Evolutionary conservation across 176 grass and related monocot genomes (phyloP).

Genomic region (Phoenix dactylifera): DNA sequence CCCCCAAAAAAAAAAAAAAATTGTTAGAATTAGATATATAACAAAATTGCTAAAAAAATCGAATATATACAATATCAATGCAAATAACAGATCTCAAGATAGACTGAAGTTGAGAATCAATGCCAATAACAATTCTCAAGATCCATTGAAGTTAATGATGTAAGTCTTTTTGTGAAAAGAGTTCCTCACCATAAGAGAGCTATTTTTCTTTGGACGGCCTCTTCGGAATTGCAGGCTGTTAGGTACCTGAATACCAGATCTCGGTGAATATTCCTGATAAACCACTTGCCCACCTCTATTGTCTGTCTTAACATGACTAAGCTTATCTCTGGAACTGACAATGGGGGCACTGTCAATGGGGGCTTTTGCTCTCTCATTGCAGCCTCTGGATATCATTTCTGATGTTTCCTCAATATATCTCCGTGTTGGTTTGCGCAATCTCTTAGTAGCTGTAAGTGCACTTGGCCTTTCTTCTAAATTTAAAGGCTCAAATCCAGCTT

Average conservation of each 20-base stretch:
- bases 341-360: too few relatives aligned
- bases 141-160: too few relatives aligned
- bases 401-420: constrained; percentile 22
- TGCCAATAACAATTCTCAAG: too few relatives aligned
- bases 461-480: constrained; percentile 6
- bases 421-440: constrained; percentile 9
- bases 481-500: background rate
- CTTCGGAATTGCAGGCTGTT: background rate
- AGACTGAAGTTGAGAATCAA: too few relatives aligned
- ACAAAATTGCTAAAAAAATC: too few relatives aligned
- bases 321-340: background rate
- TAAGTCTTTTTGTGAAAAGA: background rate
- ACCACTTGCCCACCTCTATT: background rate
- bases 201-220: constrained; percentile 1
- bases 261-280: background rate
- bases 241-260: constrained; percentile 2
- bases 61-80: too few relatives aligned
- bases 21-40: too few relatives aligned
- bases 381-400: constrained; percentile 13
- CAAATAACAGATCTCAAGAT: too few relatives aligned
- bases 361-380: background rate
- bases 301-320: background rate
- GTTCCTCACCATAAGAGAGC: constrained; percentile 4
- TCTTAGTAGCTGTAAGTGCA: constrained; percentile 11
- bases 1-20: too few relatives aligned